Conservation (phyloP, 306 rosid species). For the Pachyrhizus erosus region DNA sequence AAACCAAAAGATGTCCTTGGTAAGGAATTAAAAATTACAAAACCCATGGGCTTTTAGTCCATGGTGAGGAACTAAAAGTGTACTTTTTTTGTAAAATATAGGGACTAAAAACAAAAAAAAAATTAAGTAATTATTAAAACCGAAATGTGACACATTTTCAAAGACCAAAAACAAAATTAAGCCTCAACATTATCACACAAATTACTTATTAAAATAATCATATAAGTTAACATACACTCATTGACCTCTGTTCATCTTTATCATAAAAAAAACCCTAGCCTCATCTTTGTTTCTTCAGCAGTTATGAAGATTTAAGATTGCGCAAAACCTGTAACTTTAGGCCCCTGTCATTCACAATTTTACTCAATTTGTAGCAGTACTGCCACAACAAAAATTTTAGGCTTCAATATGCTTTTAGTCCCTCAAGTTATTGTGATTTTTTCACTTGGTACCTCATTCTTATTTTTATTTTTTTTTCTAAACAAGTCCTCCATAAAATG, state of each 20-base stretch:
- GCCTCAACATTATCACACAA: conserved; percentile 3
- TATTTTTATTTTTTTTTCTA: neutral
- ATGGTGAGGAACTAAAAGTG: neutral
- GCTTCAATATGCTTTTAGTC: neutral
- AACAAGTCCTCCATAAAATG: neutral
- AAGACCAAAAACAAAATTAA: neutral
- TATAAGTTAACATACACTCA: neutral
- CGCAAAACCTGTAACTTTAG: neutral
- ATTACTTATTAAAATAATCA: neutral
- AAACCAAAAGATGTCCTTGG: too few species aligned
- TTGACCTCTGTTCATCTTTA: too few species aligned
- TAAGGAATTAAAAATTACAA: neutral
- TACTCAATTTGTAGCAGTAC: neutral
- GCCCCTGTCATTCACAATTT: neutral
- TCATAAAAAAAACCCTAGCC: neutral
- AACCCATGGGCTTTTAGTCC: neutral
- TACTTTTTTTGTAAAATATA: neutral
- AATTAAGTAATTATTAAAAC: neutral
- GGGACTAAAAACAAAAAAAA: neutral
- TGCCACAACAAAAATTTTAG: neutral
- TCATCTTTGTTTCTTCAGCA: neutral
- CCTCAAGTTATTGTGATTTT: neutral
- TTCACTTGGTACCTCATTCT: neutral
- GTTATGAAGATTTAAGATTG: neutral
- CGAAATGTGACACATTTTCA: neutral